Percentiles rank a stretch among this genome's conserved stretches.
Evolutionary conservation across 257 asterid species (phyloP).

Genomic region (Solanum chiquidenum): DNA sequence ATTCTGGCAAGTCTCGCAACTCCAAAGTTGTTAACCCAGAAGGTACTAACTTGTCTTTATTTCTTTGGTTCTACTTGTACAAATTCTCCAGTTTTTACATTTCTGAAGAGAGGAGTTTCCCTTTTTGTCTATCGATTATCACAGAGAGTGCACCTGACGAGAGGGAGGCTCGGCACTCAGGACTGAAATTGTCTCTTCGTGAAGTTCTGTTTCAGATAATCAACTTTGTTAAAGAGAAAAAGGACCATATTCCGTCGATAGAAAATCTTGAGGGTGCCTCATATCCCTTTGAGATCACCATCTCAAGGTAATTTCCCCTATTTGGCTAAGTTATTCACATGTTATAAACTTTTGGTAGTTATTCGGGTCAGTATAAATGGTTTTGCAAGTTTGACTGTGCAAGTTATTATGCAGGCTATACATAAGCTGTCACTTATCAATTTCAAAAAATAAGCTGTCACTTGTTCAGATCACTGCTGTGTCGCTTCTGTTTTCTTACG

Average conservation of each 20-base stretch:
- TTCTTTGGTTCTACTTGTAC: not conserved
- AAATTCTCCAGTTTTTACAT: not conserved
- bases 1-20: slow-evolving; percentile 53
- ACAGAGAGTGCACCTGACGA: slow-evolving; percentile 50
- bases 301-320: slow-evolving; percentile 55
- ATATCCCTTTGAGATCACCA: slow-evolving; percentile 80
- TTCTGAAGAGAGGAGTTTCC: not conserved
- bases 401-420: not conserved
- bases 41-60: slow-evolving; percentile 35
- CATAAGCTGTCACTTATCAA: not conserved
- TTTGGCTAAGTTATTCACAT: not conserved
- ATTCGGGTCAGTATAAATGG: not conserved
- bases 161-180: slow-evolving; percentile 64
- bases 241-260: slow-evolving; percentile 84
- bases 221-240: slow-evolving; percentile 84
- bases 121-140: not conserved
- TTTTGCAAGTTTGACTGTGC: not conserved
- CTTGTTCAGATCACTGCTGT: not conserved
- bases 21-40: slow-evolving; percentile 72
- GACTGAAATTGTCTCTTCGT: slow-evolving; percentile 66
- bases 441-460: too few relatives aligned
- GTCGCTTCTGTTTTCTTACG: not conserved
- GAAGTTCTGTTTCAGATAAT: slow-evolving; percentile 89
- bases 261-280: slow-evolving; percentile 78
- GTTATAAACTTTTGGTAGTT: not conserved